Evolutionary conservation across 306 rosid species (phyloP), one percentile per base, ranked within the genome.

Genomic region (Castanea sativa): DNA sequence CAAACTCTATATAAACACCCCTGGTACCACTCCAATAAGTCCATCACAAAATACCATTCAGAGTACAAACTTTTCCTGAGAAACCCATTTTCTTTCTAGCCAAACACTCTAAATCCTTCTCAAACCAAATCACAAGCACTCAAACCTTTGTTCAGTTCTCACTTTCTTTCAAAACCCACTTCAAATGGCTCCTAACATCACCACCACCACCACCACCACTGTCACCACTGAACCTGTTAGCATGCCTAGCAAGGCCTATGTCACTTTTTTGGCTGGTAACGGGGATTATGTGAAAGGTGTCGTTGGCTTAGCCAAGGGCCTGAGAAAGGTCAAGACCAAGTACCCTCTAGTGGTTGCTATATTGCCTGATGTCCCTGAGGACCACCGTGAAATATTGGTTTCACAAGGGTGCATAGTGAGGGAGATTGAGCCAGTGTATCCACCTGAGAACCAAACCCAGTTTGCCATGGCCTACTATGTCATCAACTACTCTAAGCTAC

Each of bases 401-500:
- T 85, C 89, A 1, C 97, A 94, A 30, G 96, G 92, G n/a, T 94
- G 98, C 78, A 77, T 89, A 12, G 83, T 92, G 11, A 78, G 84
- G 23, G 89, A 88, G 86, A 92, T 94, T 25, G 85, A 81, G 29
- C 97, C 97, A 0, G 88, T 94, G 0, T 64, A 90, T 65, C 98
- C 98, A 0, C 98, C 97, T 0, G 74, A 85, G 51, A 94, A 92
- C 29, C 98, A 92, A 21, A 94, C 97, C 12, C 83, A 85, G 32
- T 94, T 86, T 6, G 98, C 97, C 38, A 86, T 86, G 93, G 86
- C 97, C 6, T 91, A 91, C 68, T 94, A 92, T 56, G 98, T 92
- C 81, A 92, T 91, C 88, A 94, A 94, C 33, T 94, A 94, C 90
- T 89, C 97, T 64, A 94, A 94, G 79, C 93, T 94, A 0, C 90